phyloP scores from a whole-genome alignment of 2,329 filamentous ascomycete species.

The Lizonia empirigonia region DNA sequence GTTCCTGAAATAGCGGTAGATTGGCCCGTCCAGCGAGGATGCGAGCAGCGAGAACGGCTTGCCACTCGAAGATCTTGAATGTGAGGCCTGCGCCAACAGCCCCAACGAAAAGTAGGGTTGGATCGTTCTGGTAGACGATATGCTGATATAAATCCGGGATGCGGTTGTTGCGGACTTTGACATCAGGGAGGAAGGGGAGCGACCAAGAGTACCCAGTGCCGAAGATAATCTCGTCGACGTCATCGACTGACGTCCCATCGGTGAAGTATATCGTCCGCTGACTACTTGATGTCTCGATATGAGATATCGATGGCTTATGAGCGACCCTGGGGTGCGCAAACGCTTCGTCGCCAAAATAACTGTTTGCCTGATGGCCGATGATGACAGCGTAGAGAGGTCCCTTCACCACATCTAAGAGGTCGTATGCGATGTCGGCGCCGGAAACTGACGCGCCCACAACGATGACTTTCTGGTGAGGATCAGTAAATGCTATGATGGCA shows the following conservation, averaged over 20 bases:
- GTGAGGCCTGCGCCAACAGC: constrained; percentile 61
- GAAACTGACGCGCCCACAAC: constrained; percentile 70
- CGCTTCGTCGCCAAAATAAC: constrained; percentile 64
- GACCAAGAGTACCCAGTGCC: constrained; percentile 71
- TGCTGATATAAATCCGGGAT: constrained; percentile 64
- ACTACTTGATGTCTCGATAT: constrained; percentile 43
- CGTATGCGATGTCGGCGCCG: constrained; percentile 65
- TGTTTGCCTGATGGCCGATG: constrained; percentile 57
- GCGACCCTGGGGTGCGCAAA: constrained; percentile 64
- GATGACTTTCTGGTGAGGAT: constrained; percentile 57
- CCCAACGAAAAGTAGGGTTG: constrained; percentile 63
- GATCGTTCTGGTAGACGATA: constrained; percentile 61
- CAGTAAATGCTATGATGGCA: neutral
- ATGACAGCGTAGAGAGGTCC: constrained; percentile 61
- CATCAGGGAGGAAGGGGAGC: constrained; percentile 58
- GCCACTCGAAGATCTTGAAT: constrained; percentile 73
- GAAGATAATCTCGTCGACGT: constrained; percentile 68
- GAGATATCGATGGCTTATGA: constrained; percentile 56
- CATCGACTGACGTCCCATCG: constrained; percentile 58
- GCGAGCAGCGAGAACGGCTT: constrained; percentile 66
- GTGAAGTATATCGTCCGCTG: constrained; percentile 60
- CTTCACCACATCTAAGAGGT: constrained; percentile 55
- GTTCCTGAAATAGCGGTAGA: constrained; percentile 58
- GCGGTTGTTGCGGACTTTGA: constrained; percentile 61
- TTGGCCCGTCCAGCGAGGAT: constrained; percentile 61